Percentiles rank a stretch among this genome's conserved stretches.
These are phyloP conservation scores for Teratosphaeria viscida DNA, from an alignment of 2,329 filamentous ascomycete genomes.

Conservation along the genomic window DNA sequence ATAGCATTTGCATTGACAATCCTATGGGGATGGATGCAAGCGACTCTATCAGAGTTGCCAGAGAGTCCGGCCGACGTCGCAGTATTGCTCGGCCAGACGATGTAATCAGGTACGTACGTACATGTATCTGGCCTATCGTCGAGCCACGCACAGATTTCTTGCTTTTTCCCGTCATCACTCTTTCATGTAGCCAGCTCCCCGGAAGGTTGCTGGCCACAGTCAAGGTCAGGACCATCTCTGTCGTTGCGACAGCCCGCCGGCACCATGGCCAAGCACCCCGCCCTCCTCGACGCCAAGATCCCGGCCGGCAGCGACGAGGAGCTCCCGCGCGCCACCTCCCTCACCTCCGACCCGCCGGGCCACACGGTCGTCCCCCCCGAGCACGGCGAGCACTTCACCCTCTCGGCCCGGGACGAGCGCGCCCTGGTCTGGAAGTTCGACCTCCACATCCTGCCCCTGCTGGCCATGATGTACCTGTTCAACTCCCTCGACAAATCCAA, in stretches of 20 bases:
- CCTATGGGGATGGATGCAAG: not conserved
- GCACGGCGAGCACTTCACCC: conserved; percentile 20
- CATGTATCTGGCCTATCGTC: not conserved
- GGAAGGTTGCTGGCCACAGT: not conserved
- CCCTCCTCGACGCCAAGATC: conserved; percentile 1
- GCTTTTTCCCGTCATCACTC: too few relatives aligned
- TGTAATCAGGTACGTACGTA: not conserved
- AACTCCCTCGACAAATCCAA: conserved; percentile 41
- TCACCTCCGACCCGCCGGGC: conserved; percentile 2
- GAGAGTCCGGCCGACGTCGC: not conserved
- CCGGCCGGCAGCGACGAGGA: conserved; percentile 1
- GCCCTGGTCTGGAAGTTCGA: conserved; percentile 47
- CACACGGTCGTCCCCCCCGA: conserved; percentile 24
- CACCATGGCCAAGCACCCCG: conserved; percentile 2
- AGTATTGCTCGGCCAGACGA: not conserved
- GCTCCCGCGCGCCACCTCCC: conserved; percentile 1
- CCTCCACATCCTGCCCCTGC: conserved; percentile 44
- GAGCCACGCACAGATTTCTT: not conserved
- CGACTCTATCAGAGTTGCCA: not conserved
- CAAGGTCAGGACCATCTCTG: not conserved
- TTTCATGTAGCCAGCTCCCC: not conserved
- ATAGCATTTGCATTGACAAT: not conserved
- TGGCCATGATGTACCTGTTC: conserved; percentile 53
- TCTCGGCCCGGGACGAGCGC: conserved; percentile 38
- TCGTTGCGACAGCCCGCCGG: not conserved